These are phyloP conservation scores for Amylocystis lapponica DNA, from an alignment of 768 basidiomycete species.

Conservation along the genomic window DNA sequence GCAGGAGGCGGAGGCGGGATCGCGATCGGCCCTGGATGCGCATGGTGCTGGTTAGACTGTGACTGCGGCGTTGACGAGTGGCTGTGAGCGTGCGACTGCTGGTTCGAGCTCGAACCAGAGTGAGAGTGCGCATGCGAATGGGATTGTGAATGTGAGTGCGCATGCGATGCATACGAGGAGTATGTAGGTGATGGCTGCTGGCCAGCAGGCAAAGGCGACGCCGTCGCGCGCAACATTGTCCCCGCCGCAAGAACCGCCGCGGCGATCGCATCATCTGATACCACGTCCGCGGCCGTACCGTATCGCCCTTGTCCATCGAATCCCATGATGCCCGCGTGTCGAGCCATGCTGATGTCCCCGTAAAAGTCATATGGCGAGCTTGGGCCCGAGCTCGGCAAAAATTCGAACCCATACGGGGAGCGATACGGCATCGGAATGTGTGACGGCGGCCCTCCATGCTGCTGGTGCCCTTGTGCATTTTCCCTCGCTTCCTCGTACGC, in stretches of 20 bases:
- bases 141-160: no score
- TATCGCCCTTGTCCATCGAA: background rate
- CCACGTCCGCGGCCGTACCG: background rate
- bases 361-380: constrained; percentile 32
- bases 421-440: constrained; percentile 32
- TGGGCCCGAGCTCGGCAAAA: constrained; percentile 31
- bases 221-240: background rate
- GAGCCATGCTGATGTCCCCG: constrained; percentile 7
- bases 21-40: constrained; percentile 12
- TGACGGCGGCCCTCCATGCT: constrained; percentile 19
- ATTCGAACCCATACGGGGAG: constrained; percentile 33
- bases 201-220: constrained; percentile 1
- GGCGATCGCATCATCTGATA: background rate
- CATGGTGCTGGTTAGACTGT: constrained; percentile 7
- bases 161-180: no score
- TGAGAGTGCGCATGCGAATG: background rate
- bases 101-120: constrained; percentile 28
- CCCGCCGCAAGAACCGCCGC: background rate
- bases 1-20: constrained; percentile 68
- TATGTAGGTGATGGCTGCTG: no score
- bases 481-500: constrained; percentile 5
- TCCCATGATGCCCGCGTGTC: constrained; percentile 8
- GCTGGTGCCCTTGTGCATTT: constrained; percentile 1
- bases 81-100: constrained; percentile 1
- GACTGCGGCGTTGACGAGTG: constrained; percentile 8